Evolutionary conservation across 2,329 filamentous ascomycete genomes (phyloP).

Genomic region (Stenocarpella maydis): DNA sequence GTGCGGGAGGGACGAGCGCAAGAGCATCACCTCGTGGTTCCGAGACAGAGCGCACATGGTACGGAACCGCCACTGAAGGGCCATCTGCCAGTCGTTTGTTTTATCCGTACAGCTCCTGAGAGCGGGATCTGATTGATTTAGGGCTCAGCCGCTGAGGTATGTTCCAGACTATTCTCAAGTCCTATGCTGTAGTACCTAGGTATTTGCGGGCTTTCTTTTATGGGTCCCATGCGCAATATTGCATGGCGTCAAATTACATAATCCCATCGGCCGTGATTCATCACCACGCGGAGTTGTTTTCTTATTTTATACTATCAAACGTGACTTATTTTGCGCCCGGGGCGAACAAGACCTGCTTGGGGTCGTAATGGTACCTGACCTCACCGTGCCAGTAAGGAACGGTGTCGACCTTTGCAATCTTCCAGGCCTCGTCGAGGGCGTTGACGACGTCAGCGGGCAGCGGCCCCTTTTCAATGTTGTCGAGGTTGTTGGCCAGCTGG

Average conservation of each 20-base stretch:
- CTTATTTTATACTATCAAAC: neutral
- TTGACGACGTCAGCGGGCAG: conserved; percentile 79
- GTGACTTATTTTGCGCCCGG: conserved; percentile 49
- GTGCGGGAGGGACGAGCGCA: conserved; percentile 45
- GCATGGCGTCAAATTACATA: too few species aligned
- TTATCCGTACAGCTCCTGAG: too few species aligned
- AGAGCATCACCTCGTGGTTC: conserved; percentile 44
- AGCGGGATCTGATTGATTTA: too few species aligned
- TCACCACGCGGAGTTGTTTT: too few species aligned
- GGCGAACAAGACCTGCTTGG: conserved; percentile 66
- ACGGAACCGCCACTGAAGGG: too few species aligned
- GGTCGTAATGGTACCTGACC: conserved; percentile 73
- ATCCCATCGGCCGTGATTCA: neutral
- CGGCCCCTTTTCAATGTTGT: conserved; percentile 71
- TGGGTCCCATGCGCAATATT: too few species aligned
- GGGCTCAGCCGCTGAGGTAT: too few species aligned
- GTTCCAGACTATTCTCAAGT: too few species aligned
- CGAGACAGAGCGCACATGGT: too few species aligned
- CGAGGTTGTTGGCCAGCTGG: conserved; percentile 66
- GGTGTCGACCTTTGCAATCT: conserved; percentile 66
- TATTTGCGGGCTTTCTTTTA: too few species aligned
- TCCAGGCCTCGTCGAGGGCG: conserved; percentile 80
- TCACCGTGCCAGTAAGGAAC: conserved; percentile 66
- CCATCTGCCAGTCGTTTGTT: too few species aligned
- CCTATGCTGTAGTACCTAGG: too few species aligned